Percentiles rank a stretch among this genome's conserved stretches.
phyloP scores from a whole-genome alignment of 148 eudicot genomes.

The Spergularia marina region DNA sequence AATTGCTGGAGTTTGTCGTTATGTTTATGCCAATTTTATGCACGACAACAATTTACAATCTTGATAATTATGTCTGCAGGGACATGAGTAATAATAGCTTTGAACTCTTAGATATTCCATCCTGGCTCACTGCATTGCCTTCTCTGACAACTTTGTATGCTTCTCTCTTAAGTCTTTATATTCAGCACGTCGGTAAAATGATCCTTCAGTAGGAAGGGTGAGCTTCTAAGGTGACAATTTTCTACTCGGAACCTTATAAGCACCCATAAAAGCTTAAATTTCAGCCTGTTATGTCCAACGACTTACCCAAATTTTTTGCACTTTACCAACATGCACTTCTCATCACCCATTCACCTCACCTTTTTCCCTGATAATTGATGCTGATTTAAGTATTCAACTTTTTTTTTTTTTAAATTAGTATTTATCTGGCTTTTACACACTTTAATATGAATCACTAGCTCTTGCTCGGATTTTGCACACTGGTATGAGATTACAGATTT shows the following conservation, averaged over 20 bases:
- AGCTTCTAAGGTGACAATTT: background rate
- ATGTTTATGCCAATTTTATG: background rate
- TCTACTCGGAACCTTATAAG: slow-evolving; percentile 1
- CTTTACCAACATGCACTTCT: too few species aligned
- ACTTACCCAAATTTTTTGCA: too few species aligned
- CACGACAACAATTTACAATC: background rate
- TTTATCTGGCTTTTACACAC: too few species aligned
- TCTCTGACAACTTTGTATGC: slow-evolving; percentile 58
- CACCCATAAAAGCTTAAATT: background rate
- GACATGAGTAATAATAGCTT: slow-evolving; percentile 76
- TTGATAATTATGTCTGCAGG: slow-evolving; percentile 40
- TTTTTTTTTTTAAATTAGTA: too few species aligned
- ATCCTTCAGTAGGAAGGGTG: background rate
- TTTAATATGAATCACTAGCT: too few species aligned
- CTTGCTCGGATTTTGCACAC: too few species aligned
- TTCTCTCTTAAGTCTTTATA: slow-evolving; percentile 16
- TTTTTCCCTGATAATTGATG: too few species aligned
- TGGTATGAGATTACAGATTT: too few species aligned
- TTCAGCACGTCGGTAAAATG: background rate
- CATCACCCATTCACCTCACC: too few species aligned
- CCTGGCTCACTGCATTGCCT: slow-evolving; percentile 49
- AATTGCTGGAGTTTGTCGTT: background rate
- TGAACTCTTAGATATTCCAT: slow-evolving; percentile 44
- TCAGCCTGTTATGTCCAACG: too few species aligned
- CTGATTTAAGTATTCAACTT: too few species aligned